Percentiles rank a stretch among this genome's conserved stretches.
Evolutionary conservation across 331 rosid species (phyloP).

Genomic region (Prunus yedoensis): DNA sequence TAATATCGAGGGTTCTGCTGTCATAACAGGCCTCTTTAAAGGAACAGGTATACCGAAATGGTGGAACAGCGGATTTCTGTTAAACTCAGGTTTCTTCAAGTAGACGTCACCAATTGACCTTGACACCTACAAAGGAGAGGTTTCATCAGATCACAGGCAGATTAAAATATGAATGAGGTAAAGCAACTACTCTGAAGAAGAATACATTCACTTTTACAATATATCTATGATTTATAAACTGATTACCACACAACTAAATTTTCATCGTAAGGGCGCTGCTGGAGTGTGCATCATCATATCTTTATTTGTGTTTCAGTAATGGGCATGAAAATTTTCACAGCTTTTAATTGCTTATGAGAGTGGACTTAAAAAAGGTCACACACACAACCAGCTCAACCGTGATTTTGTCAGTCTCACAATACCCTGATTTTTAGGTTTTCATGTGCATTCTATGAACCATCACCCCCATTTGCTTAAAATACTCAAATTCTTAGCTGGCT

Average conservation of each 20-base stretch:
- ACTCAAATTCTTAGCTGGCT: conserved; percentile 7
- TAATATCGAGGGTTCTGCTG: conserved; percentile 72
- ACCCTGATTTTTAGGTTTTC: background rate
- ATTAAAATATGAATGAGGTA: background rate
- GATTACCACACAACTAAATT: background rate
- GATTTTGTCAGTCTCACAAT: background rate
- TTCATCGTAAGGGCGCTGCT: background rate
- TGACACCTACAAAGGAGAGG: conserved; percentile 49
- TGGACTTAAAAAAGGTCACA: conserved; percentile 11
- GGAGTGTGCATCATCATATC: background rate
- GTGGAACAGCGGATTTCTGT: conserved; percentile 56
- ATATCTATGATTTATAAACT: background rate
- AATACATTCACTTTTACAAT: conserved; percentile 6
- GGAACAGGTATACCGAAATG: conserved; percentile 52
- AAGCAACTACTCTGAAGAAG: conserved; percentile 17
- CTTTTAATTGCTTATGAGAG: conserved; percentile 10
- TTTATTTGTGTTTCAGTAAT: background rate
- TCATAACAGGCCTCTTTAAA: conserved; percentile 67
- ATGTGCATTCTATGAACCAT: conserved; percentile 17
- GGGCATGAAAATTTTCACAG: background rate
- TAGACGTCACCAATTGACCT: conserved; percentile 87
- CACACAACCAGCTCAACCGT: background rate
- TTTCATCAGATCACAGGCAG: background rate
- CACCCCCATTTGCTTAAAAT: background rate
- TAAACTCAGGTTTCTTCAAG: conserved; percentile 75